Evolutionary conservation across 2,329 filamentous ascomycete species (phyloP).

Genomic region (Massarina eburnea): DNA sequence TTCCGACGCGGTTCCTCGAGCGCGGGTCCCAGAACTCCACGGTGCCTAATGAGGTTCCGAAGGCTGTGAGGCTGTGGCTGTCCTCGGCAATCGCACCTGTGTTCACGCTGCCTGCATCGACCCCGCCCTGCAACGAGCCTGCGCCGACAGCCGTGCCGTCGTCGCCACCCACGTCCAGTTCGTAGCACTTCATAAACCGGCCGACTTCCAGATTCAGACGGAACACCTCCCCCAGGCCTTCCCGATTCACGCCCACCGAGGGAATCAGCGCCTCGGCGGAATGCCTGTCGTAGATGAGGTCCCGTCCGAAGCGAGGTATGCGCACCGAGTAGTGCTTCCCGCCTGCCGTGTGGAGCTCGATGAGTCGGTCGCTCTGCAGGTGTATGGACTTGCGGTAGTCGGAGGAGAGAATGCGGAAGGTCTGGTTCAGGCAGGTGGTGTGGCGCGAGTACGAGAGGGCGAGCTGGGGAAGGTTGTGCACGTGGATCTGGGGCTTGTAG

Average conservation of each 20-base stretch:
- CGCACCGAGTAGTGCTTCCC: constrained; percentile 88
- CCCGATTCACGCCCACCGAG: constrained; percentile 80
- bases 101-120: constrained; percentile 84
- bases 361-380: constrained; percentile 83
- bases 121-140: constrained; percentile 80
- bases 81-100: constrained; percentile 82
- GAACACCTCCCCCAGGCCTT: constrained; percentile 90
- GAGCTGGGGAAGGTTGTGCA: constrained; percentile 91
- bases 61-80: constrained; percentile 86
- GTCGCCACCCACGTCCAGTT: constrained; percentile 85
- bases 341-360: constrained; percentile 90
- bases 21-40: constrained; percentile 96
- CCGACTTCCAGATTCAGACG: constrained; percentile 88
- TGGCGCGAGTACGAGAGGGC: constrained; percentile 93
- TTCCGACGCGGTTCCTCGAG: constrained; percentile 76
- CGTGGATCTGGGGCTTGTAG: constrained; percentile 83
- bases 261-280: constrained; percentile 86
- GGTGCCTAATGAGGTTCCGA: constrained; percentile 92
- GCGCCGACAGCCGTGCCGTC: constrained; percentile 67
- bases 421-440: constrained; percentile 87
- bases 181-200: constrained; percentile 91
- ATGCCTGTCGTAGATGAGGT: constrained; percentile 79
- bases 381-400: constrained; percentile 96
- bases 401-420: constrained; percentile 81
- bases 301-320: constrained; percentile 88